Conservation (phyloP, 1,139 yeast species). For the Saccharomyces uvarum region DNA sequence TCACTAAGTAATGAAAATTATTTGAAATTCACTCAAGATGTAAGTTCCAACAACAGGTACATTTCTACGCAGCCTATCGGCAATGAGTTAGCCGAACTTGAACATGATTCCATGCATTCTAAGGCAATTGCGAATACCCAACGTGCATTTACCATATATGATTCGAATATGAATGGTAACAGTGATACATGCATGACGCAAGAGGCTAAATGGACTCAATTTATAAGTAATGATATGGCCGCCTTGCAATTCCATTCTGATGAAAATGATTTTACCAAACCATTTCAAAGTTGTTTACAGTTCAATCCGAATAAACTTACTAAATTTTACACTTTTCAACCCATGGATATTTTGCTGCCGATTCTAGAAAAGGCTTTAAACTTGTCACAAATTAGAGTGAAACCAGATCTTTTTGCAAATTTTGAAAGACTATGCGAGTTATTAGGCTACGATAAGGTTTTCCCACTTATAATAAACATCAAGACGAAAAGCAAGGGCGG, state of each 20-base stretch:
- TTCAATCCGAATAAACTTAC: constrained; percentile 28
- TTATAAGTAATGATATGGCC: constrained; percentile 24
- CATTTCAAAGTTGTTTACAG: constrained; percentile 8
- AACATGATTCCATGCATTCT: constrained; percentile 13
- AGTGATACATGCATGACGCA: constrained; percentile 12
- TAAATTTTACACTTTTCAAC: constrained; percentile 24
- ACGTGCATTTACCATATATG: constrained; percentile 14
- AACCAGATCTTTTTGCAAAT: constrained; percentile 17
- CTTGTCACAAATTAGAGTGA: constrained; percentile 21
- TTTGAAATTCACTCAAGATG: constrained; percentile 26
- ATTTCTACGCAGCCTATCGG: constrained; percentile 26
- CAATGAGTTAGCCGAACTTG: constrained; percentile 22
- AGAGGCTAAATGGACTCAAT: constrained; percentile 20
- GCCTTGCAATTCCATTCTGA: constrained; percentile 23
- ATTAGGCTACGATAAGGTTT: constrained; percentile 17
- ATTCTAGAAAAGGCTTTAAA: constrained; percentile 23
- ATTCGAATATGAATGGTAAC: constrained; percentile 1
- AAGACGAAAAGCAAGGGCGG: constrained; percentile 42
- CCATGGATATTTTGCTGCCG: constrained; percentile 22
- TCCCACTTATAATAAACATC: constrained; percentile 37
- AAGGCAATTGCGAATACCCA: constrained; percentile 15
- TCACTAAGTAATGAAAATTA: constrained; percentile 40
- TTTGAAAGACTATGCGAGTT: constrained; percentile 14
- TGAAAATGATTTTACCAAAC: constrained; percentile 1
- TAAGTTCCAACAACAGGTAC: constrained; percentile 4